Evolutionary conservation across 768 basidiomycete genomes (phyloP), one percentile per base, ranked within the genome.

Genomic region (Tephrocybe sp.): DNA sequence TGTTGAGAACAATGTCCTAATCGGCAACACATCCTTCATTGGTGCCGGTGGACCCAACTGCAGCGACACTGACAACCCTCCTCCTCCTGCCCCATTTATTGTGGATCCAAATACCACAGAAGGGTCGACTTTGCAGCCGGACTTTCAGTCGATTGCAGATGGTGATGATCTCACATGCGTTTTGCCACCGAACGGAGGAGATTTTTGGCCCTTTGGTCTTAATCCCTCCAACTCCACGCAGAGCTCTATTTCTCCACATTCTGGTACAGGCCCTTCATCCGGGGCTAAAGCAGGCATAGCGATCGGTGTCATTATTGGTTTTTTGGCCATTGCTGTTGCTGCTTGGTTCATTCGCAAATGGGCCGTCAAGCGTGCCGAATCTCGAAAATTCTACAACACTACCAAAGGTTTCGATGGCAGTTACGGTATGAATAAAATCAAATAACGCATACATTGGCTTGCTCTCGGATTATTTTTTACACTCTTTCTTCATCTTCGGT

Each of bases 11-110:
- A 92, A 89, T 62, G 47, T 64, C 7, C 68, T 91, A 30, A 44
- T 78, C 6, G 86, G 83, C 11, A 89, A 89, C 63, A 86, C 84
- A 6, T 82, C 86, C 6, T 90, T 89, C 67, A 83, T 91, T 51
- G 88, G 88, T 31, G 72, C 73, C 11, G 75, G 74, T 5, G 87
- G 87, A 4, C 80, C 81, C 4, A 84, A 87, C 52, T 90, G 89
- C 65, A 78, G 73, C 24, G 51, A 67, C 19, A 63, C 59, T 19
- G 77, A 82, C 49, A 54, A 63, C 22, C 73, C 77, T 3, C 87
- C 86, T 19, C 38, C 62, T 6, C 79, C 86, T 16, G 72, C 77
- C 21, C 67, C 87, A 4, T 89, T 87, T 60, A 72, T 91, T 43
- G 62, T 82, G 25, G 80, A 83, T 50, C 61, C 59, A 43, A 75